These are phyloP conservation scores for Obelidium mucronatum DNA, from an alignment of 192 early-diverging fungal genomes.

Conservation along the genomic window DNA sequence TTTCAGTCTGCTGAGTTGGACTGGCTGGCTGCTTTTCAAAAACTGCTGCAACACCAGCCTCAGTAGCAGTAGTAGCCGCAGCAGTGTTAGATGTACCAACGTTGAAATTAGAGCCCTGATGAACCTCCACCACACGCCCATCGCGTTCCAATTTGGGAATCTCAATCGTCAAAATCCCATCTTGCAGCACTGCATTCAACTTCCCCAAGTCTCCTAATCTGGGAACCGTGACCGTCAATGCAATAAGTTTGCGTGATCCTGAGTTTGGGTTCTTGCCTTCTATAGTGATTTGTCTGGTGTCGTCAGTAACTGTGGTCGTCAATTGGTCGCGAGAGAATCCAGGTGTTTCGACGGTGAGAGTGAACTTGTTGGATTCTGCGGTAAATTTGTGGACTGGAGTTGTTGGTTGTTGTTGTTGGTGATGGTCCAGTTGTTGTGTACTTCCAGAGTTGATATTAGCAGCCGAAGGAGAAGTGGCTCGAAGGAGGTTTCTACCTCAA, in stretches of 20 bases:
- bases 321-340: constrained; percentile 11
- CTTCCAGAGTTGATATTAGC: too few species aligned
- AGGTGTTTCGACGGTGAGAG: constrained; percentile 22
- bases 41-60: background rate
- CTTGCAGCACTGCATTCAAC: background rate
- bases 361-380: background rate
- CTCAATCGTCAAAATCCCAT: constrained; percentile 13
- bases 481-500: background rate
- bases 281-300: constrained; percentile 6
- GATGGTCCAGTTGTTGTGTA: background rate
- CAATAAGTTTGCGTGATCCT: background rate
- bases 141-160: constrained; percentile 21
- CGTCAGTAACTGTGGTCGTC: constrained; percentile 18
- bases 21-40: too few species aligned
- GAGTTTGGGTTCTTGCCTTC: background rate
- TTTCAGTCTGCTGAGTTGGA: too few species aligned
- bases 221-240: background rate
- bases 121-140: constrained; percentile 20
- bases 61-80: background rate
- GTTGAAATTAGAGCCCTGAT: background rate
- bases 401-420: background rate
- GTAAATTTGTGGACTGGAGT: constrained; percentile 7
- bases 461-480: background rate
- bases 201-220: constrained; percentile 12
- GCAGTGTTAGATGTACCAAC: background rate